phyloP scores from a whole-genome alignment of 257 asterid species.

The Solanum pinnatisectum region DNA sequence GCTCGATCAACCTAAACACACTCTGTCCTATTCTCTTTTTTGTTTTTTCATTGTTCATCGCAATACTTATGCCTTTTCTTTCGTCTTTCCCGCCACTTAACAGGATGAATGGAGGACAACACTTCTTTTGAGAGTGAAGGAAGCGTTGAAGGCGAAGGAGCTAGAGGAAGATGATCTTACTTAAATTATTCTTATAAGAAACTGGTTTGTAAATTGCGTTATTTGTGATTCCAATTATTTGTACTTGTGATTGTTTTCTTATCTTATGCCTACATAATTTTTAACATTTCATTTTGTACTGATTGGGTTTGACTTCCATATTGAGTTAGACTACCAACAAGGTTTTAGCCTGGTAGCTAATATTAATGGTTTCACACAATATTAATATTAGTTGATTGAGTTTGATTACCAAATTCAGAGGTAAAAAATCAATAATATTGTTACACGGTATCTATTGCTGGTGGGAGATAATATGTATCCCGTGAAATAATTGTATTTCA shows the following conservation, averaged over 20 bases:
- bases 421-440: background rate
- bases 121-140: constrained; percentile 91
- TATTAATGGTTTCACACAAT: background rate
- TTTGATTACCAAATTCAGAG: background rate
- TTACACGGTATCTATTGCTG: background rate
- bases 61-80: background rate
- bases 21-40: background rate
- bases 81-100: constrained; percentile 13
- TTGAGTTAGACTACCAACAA: background rate
- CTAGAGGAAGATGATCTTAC: constrained; percentile 92
- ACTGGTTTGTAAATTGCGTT: background rate
- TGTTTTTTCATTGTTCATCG: background rate
- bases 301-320: background rate
- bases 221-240: background rate
- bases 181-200: constrained; percentile 15
- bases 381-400: background rate
- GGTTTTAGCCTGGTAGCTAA: background rate
- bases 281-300: background rate
- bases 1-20: background rate
- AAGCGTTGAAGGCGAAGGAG: constrained; percentile 86
- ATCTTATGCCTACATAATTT: background rate
- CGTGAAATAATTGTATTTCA: background rate
- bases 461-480: background rate
- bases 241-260: background rate
- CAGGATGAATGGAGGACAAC: constrained; percentile 94